Evolutionary conservation across 75 land plant species (phyloP), one percentile per base, ranked within the genome.

Genomic region (Picea glauca): DNA sequence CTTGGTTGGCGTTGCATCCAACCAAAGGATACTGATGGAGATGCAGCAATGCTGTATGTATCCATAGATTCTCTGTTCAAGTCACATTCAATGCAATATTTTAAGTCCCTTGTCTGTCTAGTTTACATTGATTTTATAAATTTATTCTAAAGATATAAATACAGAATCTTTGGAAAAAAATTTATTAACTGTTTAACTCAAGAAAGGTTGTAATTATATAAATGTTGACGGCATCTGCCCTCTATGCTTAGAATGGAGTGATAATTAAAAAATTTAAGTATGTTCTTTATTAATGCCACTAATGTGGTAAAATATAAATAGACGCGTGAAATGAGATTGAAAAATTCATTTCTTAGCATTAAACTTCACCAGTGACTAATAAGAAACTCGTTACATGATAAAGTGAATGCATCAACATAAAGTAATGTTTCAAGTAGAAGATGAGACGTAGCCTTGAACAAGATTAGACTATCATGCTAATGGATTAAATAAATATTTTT

Each of bases 31-130:
- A 50, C 56, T 57, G 30, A 75, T 62, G 91, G 93, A 15, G 93
- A 91, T 72, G 91, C 86, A 46, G 91, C 35, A 31, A 91, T 91
- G 64, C 89, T 80, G 56, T 87, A 89, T 13, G 87, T 75, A 82
- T 91, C 86, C 31, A 65, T 79, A 33, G 93, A 76, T 72, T 87
- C 90, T 72, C 93, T 91, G 90, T 62, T 54, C 77, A 35, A 62
- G 23, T 21, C 32, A 57, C 17, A 57, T 68, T 65, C 40, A 50
- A 50, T 38, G 23, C 20, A 33, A 72, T 72, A 8, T 13, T 13
- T 72, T n/a, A 72, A 23, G 14, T 74, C 2, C 11, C 50, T 20
- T 6, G 18, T 2, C 50, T 40, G 21, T 68, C 35, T 9, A 50
- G 56, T 50, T 40, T n/a, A 68, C 38, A 68, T 54, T 9, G 30